These are phyloP conservation scores for Soucietia sequanensis DNA, from an alignment of 805 yeast species.

Conservation along the genomic window DNA sequence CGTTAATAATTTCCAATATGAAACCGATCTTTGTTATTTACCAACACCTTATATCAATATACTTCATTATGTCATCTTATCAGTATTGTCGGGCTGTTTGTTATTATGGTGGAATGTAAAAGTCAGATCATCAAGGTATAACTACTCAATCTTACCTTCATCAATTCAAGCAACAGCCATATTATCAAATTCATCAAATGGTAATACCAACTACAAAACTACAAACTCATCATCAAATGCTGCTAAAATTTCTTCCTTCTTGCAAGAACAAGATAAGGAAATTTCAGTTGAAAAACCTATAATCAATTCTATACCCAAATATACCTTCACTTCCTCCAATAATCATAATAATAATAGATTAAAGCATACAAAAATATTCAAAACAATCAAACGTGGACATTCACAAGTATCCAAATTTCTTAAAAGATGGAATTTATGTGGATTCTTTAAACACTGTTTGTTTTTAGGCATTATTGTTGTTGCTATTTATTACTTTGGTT, in stretches of 20 bases:
- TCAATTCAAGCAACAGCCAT: slow-evolving; percentile 1
- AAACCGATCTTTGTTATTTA: slow-evolving; percentile 44
- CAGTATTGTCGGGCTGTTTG: slow-evolving; percentile 28
- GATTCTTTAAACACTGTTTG: slow-evolving; percentile 18
- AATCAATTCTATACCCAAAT: slow-evolving; percentile 18
- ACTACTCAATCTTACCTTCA: slow-evolving; percentile 26
- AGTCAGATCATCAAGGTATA: slow-evolving; percentile 23
- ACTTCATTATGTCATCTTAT: slow-evolving; percentile 33
- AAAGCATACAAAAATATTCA: slow-evolving; percentile 4
- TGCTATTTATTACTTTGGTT: slow-evolving; percentile 18
- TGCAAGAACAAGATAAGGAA: slow-evolving; percentile 28
- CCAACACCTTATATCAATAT: slow-evolving; percentile 47
- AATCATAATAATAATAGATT: not conserved
- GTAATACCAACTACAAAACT: slow-evolving; percentile 7
- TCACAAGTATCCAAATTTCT: slow-evolving; percentile 5
- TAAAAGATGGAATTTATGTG: slow-evolving; percentile 18
- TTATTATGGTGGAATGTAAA: slow-evolving; percentile 29
- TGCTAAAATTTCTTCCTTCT: slow-evolving; percentile 26
- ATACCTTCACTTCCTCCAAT: slow-evolving; percentile 19
- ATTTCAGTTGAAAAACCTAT: slow-evolving; percentile 4
- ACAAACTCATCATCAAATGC: slow-evolving; percentile 15
- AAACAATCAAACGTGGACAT: not conserved
- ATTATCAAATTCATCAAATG: not conserved
- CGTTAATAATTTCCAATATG: slow-evolving; percentile 17
- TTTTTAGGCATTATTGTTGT: slow-evolving; percentile 17